These are phyloP conservation scores for Pleomassaria siparia DNA, from an alignment of 2,329 filamentous ascomycete species.

Conservation along the genomic window DNA sequence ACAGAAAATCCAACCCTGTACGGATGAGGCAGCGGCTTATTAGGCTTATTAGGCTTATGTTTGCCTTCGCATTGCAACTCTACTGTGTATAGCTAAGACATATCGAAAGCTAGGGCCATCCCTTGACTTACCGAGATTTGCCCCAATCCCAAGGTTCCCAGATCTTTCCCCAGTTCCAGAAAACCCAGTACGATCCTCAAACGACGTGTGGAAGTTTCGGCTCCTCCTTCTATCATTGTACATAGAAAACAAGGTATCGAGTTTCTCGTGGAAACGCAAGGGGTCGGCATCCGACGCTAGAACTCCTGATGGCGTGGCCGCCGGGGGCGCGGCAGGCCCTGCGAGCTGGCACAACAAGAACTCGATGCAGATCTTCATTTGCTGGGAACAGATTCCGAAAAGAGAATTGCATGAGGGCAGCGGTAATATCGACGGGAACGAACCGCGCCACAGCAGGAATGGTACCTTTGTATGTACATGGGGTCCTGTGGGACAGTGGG, in stretches of 20 bases:
- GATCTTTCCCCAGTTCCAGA: not conserved
- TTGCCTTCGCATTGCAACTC: not conserved
- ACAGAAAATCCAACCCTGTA: not conserved
- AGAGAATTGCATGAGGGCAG: not conserved
- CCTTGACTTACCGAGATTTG: not conserved
- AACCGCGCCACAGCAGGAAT: conserved; percentile 6
- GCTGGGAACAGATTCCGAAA: not conserved
- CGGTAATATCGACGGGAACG: conserved; percentile 5
- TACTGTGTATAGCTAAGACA: not conserved
- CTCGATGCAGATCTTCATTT: not conserved
- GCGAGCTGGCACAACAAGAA: not conserved
- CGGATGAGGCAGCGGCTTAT: not conserved
- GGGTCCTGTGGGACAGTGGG: not conserved
- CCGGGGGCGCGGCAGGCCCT: not conserved
- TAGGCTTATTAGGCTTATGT: too few species aligned
- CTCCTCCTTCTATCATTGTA: not conserved
- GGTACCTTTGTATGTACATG: too few species aligned
- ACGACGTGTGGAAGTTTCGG: not conserved
- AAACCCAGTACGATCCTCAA: not conserved
- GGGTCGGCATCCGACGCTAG: not conserved
- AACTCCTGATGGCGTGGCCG: not conserved
- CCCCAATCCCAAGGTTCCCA: not conserved
- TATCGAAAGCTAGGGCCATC: not conserved
- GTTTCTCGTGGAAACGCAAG: not conserved
- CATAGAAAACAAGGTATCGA: not conserved